Base-by-base conservation (phyloP, 1,139 yeast genomes). In the Hyphopichia fennica region DNA sequence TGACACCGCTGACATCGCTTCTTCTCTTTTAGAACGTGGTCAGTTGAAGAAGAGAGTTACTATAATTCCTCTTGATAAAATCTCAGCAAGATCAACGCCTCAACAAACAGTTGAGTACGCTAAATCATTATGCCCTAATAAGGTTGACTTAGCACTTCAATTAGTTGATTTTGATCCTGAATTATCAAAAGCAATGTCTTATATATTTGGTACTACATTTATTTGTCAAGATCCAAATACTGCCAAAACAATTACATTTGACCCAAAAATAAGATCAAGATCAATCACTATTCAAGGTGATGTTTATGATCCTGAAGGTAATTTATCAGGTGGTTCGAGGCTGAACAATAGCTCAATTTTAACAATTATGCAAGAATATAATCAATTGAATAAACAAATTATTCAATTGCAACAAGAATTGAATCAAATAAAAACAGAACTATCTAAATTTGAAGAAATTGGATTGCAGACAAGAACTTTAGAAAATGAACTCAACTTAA, bases 261-360 rank as follows among this genome's bases (percentile, higher is more conserved):
- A 91, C 60, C 95, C 93, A 0, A 75, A 80, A 45, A 82, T 93
- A 13, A 76, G 88, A 49, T 75, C 91, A 0, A 81, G 93, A 54
- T 85, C 96, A n/a, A 91, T 95, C 13, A 95, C 99, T 0, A 62
- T 87, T 34, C 95, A 91, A 41, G 99, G 99, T 38, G 99, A 93
- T 63, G 78, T 85, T 10, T 95, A 91, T 64, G 99, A 95, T 58
- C 99, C 99, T 0, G 90, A 86, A 52, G 99, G 99, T 13, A 89
- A 96, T 18, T 69, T 95, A 33, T 87, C 97, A 1, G 99, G 99
- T 41, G 99, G 99, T n/a, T 84, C 95, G 18, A 77, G 93, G 50
- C 81, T 75, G 49, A 65, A 70, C 38, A 74, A 81, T 13, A 72
- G 79, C 5, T 79, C 90, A 0, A 63, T 86, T 4, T 69, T 93